Base-by-base conservation (phyloP, 306 rosid genomes). In the Trifolium fragiferum region DNA sequence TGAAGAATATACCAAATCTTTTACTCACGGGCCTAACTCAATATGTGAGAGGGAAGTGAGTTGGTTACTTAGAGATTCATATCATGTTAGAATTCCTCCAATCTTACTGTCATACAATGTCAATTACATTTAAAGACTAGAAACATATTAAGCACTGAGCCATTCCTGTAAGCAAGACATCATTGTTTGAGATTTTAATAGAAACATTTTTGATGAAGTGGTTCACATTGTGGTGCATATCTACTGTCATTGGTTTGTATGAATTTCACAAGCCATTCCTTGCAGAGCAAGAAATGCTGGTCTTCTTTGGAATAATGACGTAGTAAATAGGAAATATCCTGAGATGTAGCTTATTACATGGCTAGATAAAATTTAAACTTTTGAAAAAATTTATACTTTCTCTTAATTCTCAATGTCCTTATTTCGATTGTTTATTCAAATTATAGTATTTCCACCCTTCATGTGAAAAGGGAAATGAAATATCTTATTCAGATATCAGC, bases 281-380 rank as follows among this genome's bases (percentile, higher is more conserved):
- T 58, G 44, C 10, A 20, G 18, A 58, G 10, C 8, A 63, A 72
- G 41, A 21, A 70, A 32, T 3, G n/a, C 7, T 30, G 6, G 20
- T 60, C 43, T 32, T 14, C 65, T 13, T 13, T 27, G 3, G 12
- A 27, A 30, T 60, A 14, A 30, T 14, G 27, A 61, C 2, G 47
- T 10, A 72, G 37, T 44, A 68, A 21, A 67, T 68, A 68, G 38
- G 15, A 68, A 46, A 64, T 64, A 63, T 63, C 69, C 49, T 25
- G 43, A 19, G 25, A 15, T 47, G 27, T 44, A 27, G 60, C 27
- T 49, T 27, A 46, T 46, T 68, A 14, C 25, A 15, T 68, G 59
- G 32, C 23, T 43, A 50, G 72, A 21, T 43, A 40, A 66, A 38
- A 18, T 20, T 21, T 55, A 55, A 55, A 21, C 35, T 55, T 55